A percentile compares a stretch with the other conserved stretches of the same genome.
These are phyloP conservation scores for Calocera viscosa DNA, from an alignment of 768 basidiomycete genomes.

Conservation along the genomic window DNA sequence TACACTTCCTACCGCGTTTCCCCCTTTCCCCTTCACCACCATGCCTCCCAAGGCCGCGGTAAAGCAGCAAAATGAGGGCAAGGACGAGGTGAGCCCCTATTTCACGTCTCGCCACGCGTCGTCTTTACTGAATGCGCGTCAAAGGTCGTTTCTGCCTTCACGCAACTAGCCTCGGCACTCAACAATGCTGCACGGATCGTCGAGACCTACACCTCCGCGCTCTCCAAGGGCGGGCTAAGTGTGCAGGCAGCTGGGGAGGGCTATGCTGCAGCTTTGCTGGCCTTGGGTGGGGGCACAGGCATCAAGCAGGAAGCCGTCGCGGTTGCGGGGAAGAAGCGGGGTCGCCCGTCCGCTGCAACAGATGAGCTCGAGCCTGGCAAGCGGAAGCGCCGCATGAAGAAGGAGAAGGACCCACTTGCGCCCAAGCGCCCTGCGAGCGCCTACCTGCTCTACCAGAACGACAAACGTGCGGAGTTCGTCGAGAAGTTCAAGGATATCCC, in stretches of 20 bases:
- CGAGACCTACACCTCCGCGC: slow-evolving; percentile 12
- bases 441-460: slow-evolving; percentile 91
- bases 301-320: background rate
- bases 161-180: slow-evolving; percentile 12
- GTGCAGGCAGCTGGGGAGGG: slow-evolving; percentile 9
- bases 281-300: background rate
- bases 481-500: slow-evolving; percentile 47
- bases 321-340: slow-evolving; percentile 8
- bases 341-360: background rate
- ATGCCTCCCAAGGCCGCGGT: background rate
- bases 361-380: slow-evolving; percentile 31
- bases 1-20: background rate
- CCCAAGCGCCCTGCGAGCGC: slow-evolving; percentile 88
- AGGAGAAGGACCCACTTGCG: slow-evolving; percentile 76
- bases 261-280: background rate
- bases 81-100: slow-evolving; percentile 6
- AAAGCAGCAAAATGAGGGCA: background rate
- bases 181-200: slow-evolving; percentile 13
- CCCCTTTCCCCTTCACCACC: background rate
- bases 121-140: background rate
- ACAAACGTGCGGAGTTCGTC: slow-evolving; percentile 63
- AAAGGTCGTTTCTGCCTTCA: slow-evolving; percentile 14
- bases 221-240: slow-evolving; percentile 7
- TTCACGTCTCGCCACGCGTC: background rate
- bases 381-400: slow-evolving; percentile 37